These are phyloP conservation scores for Lolium perenne DNA, from an alignment of 176 grass and related monocot genomes.

Conservation along the genomic window DNA sequence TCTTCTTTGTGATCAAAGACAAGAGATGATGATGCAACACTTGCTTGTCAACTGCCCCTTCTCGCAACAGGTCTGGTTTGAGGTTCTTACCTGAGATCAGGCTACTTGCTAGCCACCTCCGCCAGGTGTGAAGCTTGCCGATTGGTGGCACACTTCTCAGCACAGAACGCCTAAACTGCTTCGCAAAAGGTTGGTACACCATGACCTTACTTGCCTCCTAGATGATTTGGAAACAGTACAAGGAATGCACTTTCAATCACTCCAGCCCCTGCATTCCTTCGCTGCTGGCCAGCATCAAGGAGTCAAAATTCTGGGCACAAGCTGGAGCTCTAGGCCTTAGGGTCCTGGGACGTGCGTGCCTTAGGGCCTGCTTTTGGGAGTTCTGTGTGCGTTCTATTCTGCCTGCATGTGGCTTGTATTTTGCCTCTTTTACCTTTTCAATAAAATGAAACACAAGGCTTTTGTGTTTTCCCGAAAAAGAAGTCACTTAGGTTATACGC, in stretches of 20 bases:
- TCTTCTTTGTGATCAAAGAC: too few species aligned
- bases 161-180: too few species aligned
- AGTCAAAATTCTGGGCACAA: neutral
- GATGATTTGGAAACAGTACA: too few species aligned
- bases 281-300: neutral
- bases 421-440: neutral
- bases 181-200: too few species aligned
- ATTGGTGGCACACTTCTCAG: too few species aligned
- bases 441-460: neutral
- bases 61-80: too few species aligned
- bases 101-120: too few species aligned
- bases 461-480: neutral
- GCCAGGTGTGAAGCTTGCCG: too few species aligned
- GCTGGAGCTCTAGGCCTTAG: neutral
- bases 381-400: neutral
- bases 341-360: neutral
- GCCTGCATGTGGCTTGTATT: neutral
- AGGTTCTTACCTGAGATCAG: too few species aligned
- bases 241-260: neutral
- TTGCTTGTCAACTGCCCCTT: too few species aligned
- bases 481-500: neutral
- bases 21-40: too few species aligned
- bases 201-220: too few species aligned
- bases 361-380: neutral
- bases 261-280: neutral